Percentiles rank a stretch among this genome's conserved stretches.
Evolutionary conservation across 2,329 filamentous ascomycete genomes (phyloP).

Genomic region (Pseudogymnoascus sp.): DNA sequence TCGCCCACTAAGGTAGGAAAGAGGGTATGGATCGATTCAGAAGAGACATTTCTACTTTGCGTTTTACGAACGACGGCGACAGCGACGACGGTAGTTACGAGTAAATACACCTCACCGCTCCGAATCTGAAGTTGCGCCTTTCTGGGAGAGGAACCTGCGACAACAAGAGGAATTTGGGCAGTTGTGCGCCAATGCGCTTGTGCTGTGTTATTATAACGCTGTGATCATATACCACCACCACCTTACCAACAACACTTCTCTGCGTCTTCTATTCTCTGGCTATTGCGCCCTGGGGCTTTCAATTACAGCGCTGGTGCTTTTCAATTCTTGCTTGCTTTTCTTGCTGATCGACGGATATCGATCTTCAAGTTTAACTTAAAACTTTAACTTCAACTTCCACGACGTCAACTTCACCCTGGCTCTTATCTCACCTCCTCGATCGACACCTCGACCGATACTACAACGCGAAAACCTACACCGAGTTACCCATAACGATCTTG

Average conservation of each 20-base stretch:
- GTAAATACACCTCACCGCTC: neutral
- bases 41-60: neutral
- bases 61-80: neutral
- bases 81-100: neutral
- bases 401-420: neutral
- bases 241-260: neutral
- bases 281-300: neutral
- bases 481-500: neutral
- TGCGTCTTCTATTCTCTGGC: neutral
- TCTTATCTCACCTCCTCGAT: neutral
- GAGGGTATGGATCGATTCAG: neutral
- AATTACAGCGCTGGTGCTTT: neutral
- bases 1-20: conserved; percentile 2
- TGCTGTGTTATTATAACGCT: conserved; percentile 6
- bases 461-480: conserved; percentile 6
- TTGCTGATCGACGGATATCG: neutral
- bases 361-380: neutral
- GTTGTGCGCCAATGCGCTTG: neutral
- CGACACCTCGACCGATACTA: conserved; percentile 13
- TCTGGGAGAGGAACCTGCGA: neutral
- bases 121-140: neutral
- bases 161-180: neutral
- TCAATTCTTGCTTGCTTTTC: neutral
- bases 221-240: neutral
- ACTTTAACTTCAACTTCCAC: neutral